Evolutionary conservation across 345 rosid genomes (phyloP).

Genomic region (Psidium guajava): DNA sequence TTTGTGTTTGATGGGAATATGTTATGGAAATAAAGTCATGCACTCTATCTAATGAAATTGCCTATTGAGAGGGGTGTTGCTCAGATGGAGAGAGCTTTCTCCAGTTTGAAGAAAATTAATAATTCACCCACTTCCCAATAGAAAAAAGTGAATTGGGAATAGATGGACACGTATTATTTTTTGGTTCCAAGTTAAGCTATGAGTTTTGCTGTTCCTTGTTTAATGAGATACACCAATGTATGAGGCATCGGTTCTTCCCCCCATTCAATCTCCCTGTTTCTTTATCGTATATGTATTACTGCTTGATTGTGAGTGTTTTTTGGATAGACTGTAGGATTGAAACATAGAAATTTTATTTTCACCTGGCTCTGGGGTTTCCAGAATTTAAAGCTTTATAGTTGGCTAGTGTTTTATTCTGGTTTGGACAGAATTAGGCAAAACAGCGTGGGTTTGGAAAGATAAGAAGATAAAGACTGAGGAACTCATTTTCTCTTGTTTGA

Average conservation of each 20-base stretch:
- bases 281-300: neutral
- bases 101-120: neutral
- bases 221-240: neutral
- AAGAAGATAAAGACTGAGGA: neutral
- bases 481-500: neutral
- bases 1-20: neutral
- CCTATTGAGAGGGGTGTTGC: neutral
- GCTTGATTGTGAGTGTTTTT: neutral
- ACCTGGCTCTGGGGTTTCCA: neutral
- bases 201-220: neutral
- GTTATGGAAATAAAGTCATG: neutral
- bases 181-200: neutral
- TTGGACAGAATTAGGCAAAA: neutral
- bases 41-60: neutral
- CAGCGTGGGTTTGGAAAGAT: neutral
- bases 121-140: neutral
- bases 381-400: neutral
- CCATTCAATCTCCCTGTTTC: neutral
- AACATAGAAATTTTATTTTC: neutral
- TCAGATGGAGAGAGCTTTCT: neutral
- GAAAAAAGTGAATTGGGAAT: neutral
- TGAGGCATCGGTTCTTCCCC: neutral
- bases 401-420: neutral
- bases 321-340: neutral
- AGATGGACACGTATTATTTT: neutral